Percentiles rank a stretch among this genome's conserved stretches.
phyloP scores from a whole-genome alignment of 257 asterid genomes.

The Solanum chaucha region DNA sequence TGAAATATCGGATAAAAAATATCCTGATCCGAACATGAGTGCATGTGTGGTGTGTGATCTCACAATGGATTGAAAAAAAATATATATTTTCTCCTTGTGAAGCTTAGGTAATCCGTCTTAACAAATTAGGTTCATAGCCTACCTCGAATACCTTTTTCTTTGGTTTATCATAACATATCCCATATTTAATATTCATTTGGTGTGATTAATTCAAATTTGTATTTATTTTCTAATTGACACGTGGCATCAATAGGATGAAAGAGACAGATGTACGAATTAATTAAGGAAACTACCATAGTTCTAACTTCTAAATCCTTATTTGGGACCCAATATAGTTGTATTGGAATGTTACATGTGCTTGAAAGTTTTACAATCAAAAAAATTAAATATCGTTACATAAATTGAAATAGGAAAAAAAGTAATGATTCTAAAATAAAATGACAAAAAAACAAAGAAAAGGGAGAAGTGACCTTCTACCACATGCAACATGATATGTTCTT shows the following conservation, averaged over 20 bases:
- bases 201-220: no score
- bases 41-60: no score
- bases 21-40: no score
- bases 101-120: no score
- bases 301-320: not conserved
- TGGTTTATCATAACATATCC: no score
- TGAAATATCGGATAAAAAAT: no score
- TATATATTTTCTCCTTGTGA: fast-evolving
- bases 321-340: not conserved
- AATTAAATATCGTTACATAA: no score
- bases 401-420: no score
- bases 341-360: not conserved
- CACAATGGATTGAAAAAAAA: no score
- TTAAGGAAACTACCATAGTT: not conserved
- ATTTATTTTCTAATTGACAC: not conserved
- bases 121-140: not conserved
- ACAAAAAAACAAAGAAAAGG: not conserved
- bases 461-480: not conserved
- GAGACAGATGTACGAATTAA: no score
- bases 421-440: not conserved
- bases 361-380: not conserved
- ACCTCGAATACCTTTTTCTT: not conserved
- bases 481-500: no score
- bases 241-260: not conserved
- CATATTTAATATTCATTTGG: not conserved